Evolutionary conservation across 768 basidiomycete species (phyloP).

Genomic region (Russula griseocarnosa): DNA sequence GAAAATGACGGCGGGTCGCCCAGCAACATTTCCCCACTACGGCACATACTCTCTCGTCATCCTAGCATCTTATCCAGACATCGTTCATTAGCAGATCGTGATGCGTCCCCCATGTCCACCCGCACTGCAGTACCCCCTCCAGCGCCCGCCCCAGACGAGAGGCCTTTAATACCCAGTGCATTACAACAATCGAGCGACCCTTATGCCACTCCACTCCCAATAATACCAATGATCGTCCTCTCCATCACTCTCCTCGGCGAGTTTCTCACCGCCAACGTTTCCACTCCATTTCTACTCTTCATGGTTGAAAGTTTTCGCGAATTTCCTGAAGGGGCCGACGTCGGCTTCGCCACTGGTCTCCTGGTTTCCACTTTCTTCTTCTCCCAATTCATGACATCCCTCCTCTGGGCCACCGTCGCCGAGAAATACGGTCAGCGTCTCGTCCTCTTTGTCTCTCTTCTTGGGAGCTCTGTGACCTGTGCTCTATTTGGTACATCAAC

Average conservation of each 20-base stretch:
- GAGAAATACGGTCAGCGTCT: conserved; percentile 83
- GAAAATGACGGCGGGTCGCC: neutral
- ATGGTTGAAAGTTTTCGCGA: conserved; percentile 89
- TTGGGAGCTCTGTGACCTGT: conserved; percentile 81
- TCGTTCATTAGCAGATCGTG: conserved; percentile 13
- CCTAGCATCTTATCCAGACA: conserved; percentile 22
- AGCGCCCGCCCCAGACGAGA: conserved; percentile 26
- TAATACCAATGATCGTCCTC: conserved; percentile 84
- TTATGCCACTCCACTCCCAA: conserved; percentile 77
- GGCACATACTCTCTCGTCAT: conserved; percentile 21
- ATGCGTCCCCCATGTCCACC: conserved; percentile 3
- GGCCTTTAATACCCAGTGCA: conserved; percentile 73
- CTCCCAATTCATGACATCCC: conserved; percentile 91
- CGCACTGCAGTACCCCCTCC: neutral
- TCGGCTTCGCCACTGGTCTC: conserved; percentile 86
- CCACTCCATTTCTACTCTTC: conserved; percentile 86
- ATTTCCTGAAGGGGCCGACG: conserved; percentile 73
- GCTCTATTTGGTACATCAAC: conserved; percentile 74
- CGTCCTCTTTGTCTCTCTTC: conserved; percentile 78
- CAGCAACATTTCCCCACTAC: conserved; percentile 14
- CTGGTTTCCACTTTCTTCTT: conserved; percentile 86
- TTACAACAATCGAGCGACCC: conserved; percentile 56
- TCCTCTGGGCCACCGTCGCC: conserved; percentile 96
- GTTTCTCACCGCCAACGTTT: conserved; percentile 90
- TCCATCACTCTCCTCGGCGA: conserved; percentile 95